Evolutionary conservation across 2,329 filamentous ascomycete species (phyloP), one percentile per base, ranked within the genome.

Genomic region (Aureobasidium uvarum): DNA sequence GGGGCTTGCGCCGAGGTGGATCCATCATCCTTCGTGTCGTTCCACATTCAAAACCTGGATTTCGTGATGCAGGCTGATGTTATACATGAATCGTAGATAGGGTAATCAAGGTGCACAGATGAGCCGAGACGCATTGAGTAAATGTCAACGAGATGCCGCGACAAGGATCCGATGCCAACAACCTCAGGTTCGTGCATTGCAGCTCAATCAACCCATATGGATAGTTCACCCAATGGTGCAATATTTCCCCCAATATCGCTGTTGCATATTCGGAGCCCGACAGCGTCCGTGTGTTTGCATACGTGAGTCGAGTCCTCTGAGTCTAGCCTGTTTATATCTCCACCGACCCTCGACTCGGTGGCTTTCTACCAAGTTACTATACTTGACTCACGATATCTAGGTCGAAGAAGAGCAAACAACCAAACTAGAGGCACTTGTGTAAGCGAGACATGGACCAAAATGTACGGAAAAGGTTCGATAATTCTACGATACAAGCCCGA

Each of bases 31-130:
- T 25, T 48, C 56, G 41, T 38, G 56, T 18, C 28, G 43, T 46
- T 48, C 28, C 56, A 48, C 43, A 60, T 18, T 36, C 41, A 25
- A 18, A 60, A 60, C 41, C 56, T 48, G 56, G 56, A 36, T 38
- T 60, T 28, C 1, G 43, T 41, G 25, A 46, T 62, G 58, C 58
- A 39, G 31, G 33, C 45, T 41, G 45, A 51, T 50, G 45, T 23
- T 39, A 23, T 41, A 60, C 55, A 60, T 48, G 18, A 18, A n/a
- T 51, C 31, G 43, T 6, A 51, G 28, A 48, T 60, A 38, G 41
- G 4, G 41, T 60, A 60, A 60, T 60, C 23, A 45, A 43, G 39
- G n/a, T 33, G 39, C 39, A 33, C 13, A 45, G 5, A 38, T 38
- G 31, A 28, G 45, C n/a, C 28, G 31, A 52, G 6, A 31, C 33